Percentiles rank a stretch among this genome's conserved stretches.
Conservation (phyloP, 805 yeast genomes). For the Naumovozyma baii region DNA sequence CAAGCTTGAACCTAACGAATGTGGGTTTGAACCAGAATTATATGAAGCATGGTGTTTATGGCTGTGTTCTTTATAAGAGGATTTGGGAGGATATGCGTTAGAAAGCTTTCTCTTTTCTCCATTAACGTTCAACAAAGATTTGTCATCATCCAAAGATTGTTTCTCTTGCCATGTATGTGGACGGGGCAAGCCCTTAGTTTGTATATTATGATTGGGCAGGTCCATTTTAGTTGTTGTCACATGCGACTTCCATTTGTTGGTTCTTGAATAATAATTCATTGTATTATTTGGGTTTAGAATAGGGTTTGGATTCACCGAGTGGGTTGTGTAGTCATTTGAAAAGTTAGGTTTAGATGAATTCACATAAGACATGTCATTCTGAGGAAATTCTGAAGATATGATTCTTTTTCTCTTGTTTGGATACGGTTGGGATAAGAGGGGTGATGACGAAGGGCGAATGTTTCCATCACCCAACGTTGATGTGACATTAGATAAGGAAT, state of each 20-base stretch:
- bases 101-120: neutral
- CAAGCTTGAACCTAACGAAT: slow-evolving; percentile 22
- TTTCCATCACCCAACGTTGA: neutral
- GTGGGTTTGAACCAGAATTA: slow-evolving; percentile 3
- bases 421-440: neutral
- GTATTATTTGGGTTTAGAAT: slow-evolving; percentile 6
- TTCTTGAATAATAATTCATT: slow-evolving; percentile 12
- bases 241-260: slow-evolving; percentile 18
- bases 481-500: neutral
- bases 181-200: too few relatives aligned
- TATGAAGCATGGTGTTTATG: neutral
- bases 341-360: too few relatives aligned
- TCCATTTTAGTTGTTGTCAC: slow-evolving; percentile 6
- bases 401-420: neutral
- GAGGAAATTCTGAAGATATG: neutral
- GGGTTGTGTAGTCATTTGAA: neutral
- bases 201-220: slow-evolving; percentile 7
- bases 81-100: neutral
- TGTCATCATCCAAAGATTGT: too few relatives aligned
- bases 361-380: too few relatives aligned
- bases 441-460: neutral
- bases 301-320: neutral
- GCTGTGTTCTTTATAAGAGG: too few relatives aligned
- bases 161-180: too few relatives aligned
- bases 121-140: too few relatives aligned